phyloP scores from a whole-genome alignment of 768 basidiomycete genomes.

The Rhodotorula babjevae region DNA sequence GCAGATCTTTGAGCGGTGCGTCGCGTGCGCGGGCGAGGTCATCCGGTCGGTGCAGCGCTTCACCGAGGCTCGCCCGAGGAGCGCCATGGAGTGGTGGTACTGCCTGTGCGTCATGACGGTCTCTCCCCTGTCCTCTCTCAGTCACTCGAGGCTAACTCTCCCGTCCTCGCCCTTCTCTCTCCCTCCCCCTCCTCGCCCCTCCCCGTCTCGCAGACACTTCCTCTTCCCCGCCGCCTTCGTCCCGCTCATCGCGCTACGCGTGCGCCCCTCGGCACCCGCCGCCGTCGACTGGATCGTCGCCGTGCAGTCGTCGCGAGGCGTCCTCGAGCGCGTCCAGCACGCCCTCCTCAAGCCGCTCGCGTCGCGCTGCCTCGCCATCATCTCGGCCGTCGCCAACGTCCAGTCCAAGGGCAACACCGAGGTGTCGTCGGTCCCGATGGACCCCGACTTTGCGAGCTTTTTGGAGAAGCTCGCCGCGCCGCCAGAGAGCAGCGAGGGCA shows the following conservation, averaged over 20 bases:
- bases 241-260: conserved; percentile 14
- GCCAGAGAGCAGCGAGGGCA: background rate
- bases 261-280: background rate
- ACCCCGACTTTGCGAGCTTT: conserved; percentile 1
- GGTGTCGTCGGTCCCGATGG: background rate
- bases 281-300: conserved; percentile 9
- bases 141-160: background rate
- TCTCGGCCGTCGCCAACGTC: conserved; percentile 2
- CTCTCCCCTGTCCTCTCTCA: background rate
- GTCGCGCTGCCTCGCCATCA: background rate
- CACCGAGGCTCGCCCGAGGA: background rate
- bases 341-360: conserved; percentile 2
- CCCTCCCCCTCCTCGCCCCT: no score
- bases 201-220: background rate
- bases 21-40: background rate
- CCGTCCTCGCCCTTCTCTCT: background rate
- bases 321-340: conserved; percentile 6
- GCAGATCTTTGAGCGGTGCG: background rate
- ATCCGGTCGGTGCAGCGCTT: background rate
- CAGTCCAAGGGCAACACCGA: background rate
- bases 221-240: conserved; percentile 6
- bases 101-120: background rate
- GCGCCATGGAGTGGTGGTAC: conserved; percentile 7
- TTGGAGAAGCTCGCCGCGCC: conserved; percentile 6
- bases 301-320: background rate